phyloP scores from a whole-genome alignment of 2,329 filamentous ascomycete species.

The Colletotrichum caudatum region DNA sequence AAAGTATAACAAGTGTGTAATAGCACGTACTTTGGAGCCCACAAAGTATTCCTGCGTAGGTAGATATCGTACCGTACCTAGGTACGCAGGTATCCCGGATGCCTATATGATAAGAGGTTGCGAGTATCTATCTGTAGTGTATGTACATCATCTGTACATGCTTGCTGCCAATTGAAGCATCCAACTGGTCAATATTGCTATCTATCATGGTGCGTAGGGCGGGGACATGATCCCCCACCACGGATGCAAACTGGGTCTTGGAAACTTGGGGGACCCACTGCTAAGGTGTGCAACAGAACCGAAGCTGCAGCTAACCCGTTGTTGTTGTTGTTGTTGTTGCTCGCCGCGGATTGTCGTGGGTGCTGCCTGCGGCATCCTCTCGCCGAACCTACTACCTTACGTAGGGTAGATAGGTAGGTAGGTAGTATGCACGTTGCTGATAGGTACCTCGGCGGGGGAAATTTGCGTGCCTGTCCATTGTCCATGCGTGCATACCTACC shows the following conservation, averaged over 20 bases:
- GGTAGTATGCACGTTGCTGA: not conserved
- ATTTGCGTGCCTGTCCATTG: not conserved
- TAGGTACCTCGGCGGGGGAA: not conserved
- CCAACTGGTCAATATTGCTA: conserved; percentile 3
- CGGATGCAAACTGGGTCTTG: conserved; percentile 4
- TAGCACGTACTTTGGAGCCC: not conserved
- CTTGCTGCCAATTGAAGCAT: conserved; percentile 17
- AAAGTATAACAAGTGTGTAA: not conserved
- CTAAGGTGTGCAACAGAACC: not conserved
- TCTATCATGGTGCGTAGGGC: conserved; percentile 6
- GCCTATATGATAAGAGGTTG: not conserved
- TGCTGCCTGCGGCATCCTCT: not conserved
- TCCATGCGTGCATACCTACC: not conserved
- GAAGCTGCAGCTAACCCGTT: not conserved
- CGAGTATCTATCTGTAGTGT: not conserved
- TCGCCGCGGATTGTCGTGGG: not conserved
- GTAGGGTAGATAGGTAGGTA: too few relatives aligned
- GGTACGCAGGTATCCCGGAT: too few relatives aligned
- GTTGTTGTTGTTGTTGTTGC: conserved; percentile 3
- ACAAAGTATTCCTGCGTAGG: too few relatives aligned
- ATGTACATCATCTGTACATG: not conserved
- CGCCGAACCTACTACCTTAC: not conserved
- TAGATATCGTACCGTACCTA: too few relatives aligned
- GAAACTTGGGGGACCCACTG: not conserved
- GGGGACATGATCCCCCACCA: conserved; percentile 4